phyloP scores from a whole-genome alignment of 2,329 filamentous ascomycete genomes.

The Ophiognomonia clavigignenti-juglandacearum region DNA sequence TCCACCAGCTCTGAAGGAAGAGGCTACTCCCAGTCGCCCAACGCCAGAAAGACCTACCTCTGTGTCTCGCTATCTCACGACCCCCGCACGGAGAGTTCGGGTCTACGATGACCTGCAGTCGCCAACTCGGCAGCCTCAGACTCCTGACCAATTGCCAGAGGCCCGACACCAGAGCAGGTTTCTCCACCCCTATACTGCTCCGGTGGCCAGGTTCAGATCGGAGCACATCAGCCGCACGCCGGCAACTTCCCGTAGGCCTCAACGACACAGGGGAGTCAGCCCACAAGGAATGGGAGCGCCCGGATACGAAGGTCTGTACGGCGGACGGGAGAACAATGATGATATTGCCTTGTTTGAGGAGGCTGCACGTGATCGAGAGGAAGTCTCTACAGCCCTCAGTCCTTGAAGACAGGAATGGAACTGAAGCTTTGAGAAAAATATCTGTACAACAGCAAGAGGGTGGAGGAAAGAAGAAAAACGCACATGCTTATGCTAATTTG shows the following conservation, averaged over 20 bases:
- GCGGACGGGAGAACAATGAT: conserved; percentile 43
- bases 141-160: conserved; percentile 44
- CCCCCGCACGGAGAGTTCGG: conserved; percentile 23
- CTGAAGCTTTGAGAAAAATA: neutral
- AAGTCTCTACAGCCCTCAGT: neutral
- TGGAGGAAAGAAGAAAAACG: neutral
- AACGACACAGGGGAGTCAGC: conserved; percentile 25
- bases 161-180: conserved; percentile 40
- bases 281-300: conserved; percentile 34
- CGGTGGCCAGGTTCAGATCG: conserved; percentile 21
- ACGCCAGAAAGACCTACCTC: conserved; percentile 9
- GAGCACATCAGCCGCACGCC: conserved; percentile 18
- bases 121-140: conserved; percentile 42
- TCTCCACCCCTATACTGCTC: conserved; percentile 39
- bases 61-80: conserved; percentile 15
- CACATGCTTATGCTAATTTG: neutral
- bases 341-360: conserved; percentile 33
- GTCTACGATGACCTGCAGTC: conserved; percentile 44
- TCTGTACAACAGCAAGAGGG: neutral
- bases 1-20: neutral
- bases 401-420: no score
- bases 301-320: conserved; percentile 43
- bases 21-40: neutral
- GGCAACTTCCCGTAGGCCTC: conserved; percentile 17
- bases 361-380: conserved; percentile 14